Evolutionary conservation across 306 rosid species (phyloP).

Genomic region (Fagus crenata): DNA sequence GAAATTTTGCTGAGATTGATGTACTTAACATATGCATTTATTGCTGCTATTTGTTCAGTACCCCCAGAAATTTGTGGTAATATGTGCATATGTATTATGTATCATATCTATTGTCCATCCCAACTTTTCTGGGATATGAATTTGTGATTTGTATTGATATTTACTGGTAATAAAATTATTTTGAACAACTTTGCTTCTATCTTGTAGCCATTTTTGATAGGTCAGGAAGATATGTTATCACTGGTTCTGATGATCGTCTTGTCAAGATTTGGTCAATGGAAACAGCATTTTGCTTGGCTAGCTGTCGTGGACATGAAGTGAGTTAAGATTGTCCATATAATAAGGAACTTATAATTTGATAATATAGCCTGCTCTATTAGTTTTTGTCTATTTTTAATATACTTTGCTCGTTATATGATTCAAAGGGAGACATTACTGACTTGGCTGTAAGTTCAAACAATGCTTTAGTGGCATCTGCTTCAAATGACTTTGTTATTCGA

Average conservation of each 20-base stretch:
- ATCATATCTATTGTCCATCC: not conserved
- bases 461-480: constrained; percentile 87
- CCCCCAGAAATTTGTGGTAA: not conserved
- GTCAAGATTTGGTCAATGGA: constrained; percentile 98
- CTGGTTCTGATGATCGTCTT: constrained; percentile 92
- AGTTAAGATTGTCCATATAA: constrained; percentile 42
- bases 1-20: not conserved
- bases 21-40: constrained; percentile 7
- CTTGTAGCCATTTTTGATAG: constrained; percentile 89
- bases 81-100: not conserved
- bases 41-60: not conserved
- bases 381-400: constrained; percentile 10
- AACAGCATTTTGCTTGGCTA: constrained; percentile 85
- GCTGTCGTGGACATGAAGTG: constrained; percentile 94
- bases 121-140: not conserved
- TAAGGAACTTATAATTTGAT: constrained; percentile 24
- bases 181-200: constrained; percentile 31
- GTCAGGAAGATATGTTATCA: constrained; percentile 84
- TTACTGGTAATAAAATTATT: constrained; percentile 1
- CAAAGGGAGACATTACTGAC: constrained; percentile 85
- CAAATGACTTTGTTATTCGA: constrained; percentile 86
- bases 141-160: not conserved
- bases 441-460: constrained; percentile 74
- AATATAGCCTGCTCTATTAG: constrained; percentile 12
- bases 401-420: constrained; percentile 33